Percentiles rank a stretch among this genome's conserved stretches.
Evolutionary conservation across 2,329 filamentous ascomycete species (phyloP).

Genomic region (Hypoxylon sp.): DNA sequence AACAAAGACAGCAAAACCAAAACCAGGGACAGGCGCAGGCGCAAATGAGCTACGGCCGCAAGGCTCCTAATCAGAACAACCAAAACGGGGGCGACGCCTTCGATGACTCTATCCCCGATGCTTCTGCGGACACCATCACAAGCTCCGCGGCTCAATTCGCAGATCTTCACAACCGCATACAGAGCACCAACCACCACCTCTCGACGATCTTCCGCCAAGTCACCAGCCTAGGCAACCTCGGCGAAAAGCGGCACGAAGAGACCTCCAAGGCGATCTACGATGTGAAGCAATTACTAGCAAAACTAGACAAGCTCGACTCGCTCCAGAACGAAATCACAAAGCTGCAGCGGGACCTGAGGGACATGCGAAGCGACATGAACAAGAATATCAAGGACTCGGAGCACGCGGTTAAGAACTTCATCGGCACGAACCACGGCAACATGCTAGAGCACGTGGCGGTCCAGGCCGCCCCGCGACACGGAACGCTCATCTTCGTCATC

Average conservation of each 20-base stretch:
- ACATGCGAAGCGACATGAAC: constrained; percentile 69
- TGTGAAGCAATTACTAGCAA: constrained; percentile 61
- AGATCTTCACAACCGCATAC: constrained; percentile 88
- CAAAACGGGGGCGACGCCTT: constrained; percentile 53
- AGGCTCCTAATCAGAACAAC: constrained; percentile 45
- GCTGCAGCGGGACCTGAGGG: constrained; percentile 72
- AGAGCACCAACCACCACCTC: constrained; percentile 78
- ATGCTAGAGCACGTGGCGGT: constrained; percentile 64
- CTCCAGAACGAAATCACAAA: constrained; percentile 64
- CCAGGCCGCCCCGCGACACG: constrained; percentile 65
- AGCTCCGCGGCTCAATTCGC: constrained; percentile 77
- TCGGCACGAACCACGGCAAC: constrained; percentile 65
- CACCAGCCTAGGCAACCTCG: constrained; percentile 63
- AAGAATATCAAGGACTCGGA: constrained; percentile 67
- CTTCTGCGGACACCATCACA: constrained; percentile 63
- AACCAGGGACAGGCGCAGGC: constrained; percentile 54
- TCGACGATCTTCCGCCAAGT: constrained; percentile 72
- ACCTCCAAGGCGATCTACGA: constrained; percentile 64
- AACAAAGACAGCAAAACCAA: constrained; percentile 55
- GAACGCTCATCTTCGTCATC: constrained; percentile 75
- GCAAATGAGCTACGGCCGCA: constrained; percentile 50
- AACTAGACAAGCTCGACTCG: constrained; percentile 61
- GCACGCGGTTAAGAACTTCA: constrained; percentile 66
- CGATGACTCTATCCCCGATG: constrained; percentile 63
- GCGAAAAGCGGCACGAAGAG: constrained; percentile 71